Evolutionary conservation across 1,284 basidiomycete genomes (phyloP).

Genomic region (Melampsora americana): DNA sequence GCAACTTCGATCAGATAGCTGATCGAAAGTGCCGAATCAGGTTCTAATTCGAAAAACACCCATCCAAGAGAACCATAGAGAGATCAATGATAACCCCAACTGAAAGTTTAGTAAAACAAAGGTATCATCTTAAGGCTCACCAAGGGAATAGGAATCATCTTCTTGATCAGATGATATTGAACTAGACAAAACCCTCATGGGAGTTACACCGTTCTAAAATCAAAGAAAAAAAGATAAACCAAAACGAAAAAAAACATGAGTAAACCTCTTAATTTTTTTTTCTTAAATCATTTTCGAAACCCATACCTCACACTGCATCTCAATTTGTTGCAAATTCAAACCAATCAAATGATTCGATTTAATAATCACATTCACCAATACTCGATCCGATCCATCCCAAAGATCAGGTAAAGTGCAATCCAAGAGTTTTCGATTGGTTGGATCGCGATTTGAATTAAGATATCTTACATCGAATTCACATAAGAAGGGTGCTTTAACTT

Average conservation of each 20-base stretch:
- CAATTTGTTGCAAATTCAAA: background rate
- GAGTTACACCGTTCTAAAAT: background rate
- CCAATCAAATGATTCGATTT: background rate
- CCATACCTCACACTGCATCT: conserved; percentile 5
- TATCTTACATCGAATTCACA: background rate
- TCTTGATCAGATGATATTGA: background rate
- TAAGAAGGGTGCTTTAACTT: background rate
- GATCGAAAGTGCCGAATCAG: conserved; percentile 11
- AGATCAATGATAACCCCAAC: background rate
- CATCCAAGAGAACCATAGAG: background rate
- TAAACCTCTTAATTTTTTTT: no score
- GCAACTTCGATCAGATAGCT: conserved; percentile 32
- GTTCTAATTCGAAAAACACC: conserved; percentile 5
- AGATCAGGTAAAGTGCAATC: background rate
- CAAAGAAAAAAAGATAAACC: no score
- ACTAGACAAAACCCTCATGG: background rate
- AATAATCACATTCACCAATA: background rate
- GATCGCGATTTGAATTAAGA: background rate
- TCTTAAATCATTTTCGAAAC: background rate
- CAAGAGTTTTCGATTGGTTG: background rate
- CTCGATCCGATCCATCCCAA: background rate
- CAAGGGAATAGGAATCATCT: background rate
- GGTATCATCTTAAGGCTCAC: conserved; percentile 9
- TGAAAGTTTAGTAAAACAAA: background rate
- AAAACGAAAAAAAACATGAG: no score